A percentile compares a stretch with the other conserved stretches of the same genome.
Evolutionary conservation across 768 basidiomycete genomes (phyloP).

Genomic region (Pleurotus tuoliensis): DNA sequence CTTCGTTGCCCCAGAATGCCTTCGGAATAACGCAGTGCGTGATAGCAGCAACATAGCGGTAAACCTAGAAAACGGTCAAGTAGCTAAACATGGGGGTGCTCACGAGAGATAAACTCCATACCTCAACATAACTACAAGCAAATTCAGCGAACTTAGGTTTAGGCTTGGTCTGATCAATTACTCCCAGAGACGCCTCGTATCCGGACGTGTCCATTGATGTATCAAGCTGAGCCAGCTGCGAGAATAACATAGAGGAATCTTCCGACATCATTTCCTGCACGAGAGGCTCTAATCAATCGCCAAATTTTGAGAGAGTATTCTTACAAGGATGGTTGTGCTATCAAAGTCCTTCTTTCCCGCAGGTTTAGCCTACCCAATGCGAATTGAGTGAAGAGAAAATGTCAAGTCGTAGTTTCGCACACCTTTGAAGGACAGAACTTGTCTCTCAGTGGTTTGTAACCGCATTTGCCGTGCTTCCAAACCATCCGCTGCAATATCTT

Average conservation of each 20-base stretch:
- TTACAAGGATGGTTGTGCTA: slow-evolving; percentile 60
- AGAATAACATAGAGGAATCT: slow-evolving; percentile 47
- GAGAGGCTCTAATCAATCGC: slow-evolving; percentile 2
- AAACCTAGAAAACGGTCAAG: slow-evolving; percentile 47
- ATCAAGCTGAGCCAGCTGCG: slow-evolving; percentile 45
- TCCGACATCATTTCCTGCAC: slow-evolving; percentile 75
- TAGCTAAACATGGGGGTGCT: not conserved
- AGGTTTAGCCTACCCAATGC: slow-evolving; percentile 30
- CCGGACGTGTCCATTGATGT: slow-evolving; percentile 52
- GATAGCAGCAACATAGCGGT: slow-evolving; percentile 56
- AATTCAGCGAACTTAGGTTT: slow-evolving; percentile 85
- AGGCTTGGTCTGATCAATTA: slow-evolving; percentile 43
- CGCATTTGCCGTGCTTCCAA: slow-evolving; percentile 64
- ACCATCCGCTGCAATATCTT: slow-evolving; percentile 57
- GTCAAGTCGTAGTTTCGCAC: not conserved
- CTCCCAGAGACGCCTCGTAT: slow-evolving; percentile 39
- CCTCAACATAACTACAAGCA: slow-evolving; percentile 61
- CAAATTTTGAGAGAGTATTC: slow-evolving; percentile 3
- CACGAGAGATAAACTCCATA: slow-evolving; percentile 21
- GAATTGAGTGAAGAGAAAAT: too few relatives aligned
- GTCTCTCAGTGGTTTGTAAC: slow-evolving; percentile 62
- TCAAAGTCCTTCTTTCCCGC: slow-evolving; percentile 45
- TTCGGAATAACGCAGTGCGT: slow-evolving; percentile 71
- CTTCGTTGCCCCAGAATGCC: slow-evolving; percentile 71
- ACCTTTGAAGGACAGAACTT: slow-evolving; percentile 79